phyloP scores from a whole-genome alignment of 2,329 filamentous ascomycete species.

The Trichoderma harzianum region DNA sequence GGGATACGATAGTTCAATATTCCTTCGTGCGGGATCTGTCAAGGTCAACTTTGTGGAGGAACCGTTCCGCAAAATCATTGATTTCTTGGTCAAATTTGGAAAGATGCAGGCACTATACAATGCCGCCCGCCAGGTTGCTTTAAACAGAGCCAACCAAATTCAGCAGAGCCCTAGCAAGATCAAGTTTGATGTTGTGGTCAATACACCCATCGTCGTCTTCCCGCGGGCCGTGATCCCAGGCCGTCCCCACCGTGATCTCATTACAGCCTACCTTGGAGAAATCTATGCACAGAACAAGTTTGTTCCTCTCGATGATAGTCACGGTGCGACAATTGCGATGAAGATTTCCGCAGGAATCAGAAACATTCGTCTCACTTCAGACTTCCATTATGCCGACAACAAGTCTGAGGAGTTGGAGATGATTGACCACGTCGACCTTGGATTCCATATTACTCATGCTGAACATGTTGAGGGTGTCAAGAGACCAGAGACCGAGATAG shows the following conservation, averaged over 20 bases:
- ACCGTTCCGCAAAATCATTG: slow-evolving; percentile 95
- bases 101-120: slow-evolving; percentile 99
- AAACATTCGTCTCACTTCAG: slow-evolving; percentile 86
- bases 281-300: slow-evolving; percentile 97
- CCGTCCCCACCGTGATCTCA: slow-evolving; percentile 68
- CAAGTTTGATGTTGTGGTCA: slow-evolving; percentile 90
- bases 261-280: slow-evolving; percentile 93
- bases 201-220: slow-evolving; percentile 94
- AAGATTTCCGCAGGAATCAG: slow-evolving; percentile 87
- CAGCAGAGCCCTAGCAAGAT: slow-evolving; percentile 87
- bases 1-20: slow-evolving; percentile 91
- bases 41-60: slow-evolving; percentile 97
- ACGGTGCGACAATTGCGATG: slow-evolving; percentile 73
- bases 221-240: slow-evolving; percentile 72
- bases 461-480: slow-evolving; percentile 76
- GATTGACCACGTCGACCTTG: slow-evolving; percentile 94
- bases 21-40: slow-evolving; percentile 85
- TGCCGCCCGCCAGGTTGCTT: slow-evolving; percentile 88
- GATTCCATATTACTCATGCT: slow-evolving; percentile 86
- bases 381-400: slow-evolving; percentile 74
- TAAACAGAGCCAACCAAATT: slow-evolving; percentile 87
- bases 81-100: slow-evolving; percentile 97
- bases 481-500: slow-evolving; percentile 85
- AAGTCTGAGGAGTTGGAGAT: slow-evolving; percentile 84
- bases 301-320: slow-evolving; percentile 73